Percentiles rank a stretch among this genome's conserved stretches.
Conservation (phyloP, 1,284 basidiomycete species). For the Apiotrichum sp. region DNA sequence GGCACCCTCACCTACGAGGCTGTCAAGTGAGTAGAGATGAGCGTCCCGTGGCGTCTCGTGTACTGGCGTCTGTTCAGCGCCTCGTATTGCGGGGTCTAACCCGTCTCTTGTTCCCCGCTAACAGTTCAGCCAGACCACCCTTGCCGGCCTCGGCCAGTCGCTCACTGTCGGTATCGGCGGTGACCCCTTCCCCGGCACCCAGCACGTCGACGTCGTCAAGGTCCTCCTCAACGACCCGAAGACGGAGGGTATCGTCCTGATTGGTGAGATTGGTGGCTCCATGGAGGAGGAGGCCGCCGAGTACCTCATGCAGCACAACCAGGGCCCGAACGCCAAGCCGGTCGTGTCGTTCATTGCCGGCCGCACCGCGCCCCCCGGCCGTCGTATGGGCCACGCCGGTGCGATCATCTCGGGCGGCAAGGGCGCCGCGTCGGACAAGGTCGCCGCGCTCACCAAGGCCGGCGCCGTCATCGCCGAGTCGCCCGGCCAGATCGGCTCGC, state of each 20-base stretch:
- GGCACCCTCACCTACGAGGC: constrained; percentile 60
- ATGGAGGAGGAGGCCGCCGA: constrained; percentile 99
- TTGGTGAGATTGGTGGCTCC: constrained; percentile 97
- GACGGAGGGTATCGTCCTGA: constrained; percentile 93
- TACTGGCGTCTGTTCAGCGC: background rate
- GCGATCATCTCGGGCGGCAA: constrained; percentile 98
- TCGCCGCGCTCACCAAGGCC: constrained; percentile 84
- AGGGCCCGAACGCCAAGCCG: constrained; percentile 82
- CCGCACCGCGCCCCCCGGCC: constrained; percentile 91
- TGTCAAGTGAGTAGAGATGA: constrained; percentile 39
- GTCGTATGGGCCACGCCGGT: constrained; percentile 98
- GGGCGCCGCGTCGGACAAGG: constrained; percentile 93
- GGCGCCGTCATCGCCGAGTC: constrained; percentile 92
- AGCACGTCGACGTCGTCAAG: constrained; percentile 93
- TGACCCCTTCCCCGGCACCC: constrained; percentile 85
- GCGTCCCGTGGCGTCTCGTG: too few relatives aligned
- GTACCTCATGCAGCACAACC: constrained; percentile 89
- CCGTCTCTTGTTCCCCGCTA: background rate
- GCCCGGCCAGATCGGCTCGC: constrained; percentile 85
- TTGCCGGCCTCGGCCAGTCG: constrained; percentile 92
- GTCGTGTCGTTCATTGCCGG: constrained; percentile 98
- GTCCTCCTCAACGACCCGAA: constrained; percentile 89
- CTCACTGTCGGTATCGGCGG: constrained; percentile 97
- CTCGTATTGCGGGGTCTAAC: background rate
- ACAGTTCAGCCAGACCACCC: constrained; percentile 74